A percentile compares a stretch with the other conserved stretches of the same genome.
Conservation (phyloP, 768 basidiomycete genomes). For the Neoboletus subvelutipes region DNA sequence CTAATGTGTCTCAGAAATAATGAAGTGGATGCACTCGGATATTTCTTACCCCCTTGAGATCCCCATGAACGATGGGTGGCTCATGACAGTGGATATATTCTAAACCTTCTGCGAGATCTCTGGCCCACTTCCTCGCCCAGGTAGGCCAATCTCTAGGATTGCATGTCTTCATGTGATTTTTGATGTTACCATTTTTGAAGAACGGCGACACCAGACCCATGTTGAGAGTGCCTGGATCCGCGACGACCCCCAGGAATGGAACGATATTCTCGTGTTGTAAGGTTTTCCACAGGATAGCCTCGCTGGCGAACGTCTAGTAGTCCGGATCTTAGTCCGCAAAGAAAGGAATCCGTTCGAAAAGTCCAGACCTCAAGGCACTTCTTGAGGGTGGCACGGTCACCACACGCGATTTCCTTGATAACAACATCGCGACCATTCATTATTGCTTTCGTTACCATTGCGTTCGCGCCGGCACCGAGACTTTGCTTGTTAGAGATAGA, state of each 20-base stretch:
- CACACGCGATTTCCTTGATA: slow-evolving; percentile 26
- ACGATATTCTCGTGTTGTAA: slow-evolving; percentile 28
- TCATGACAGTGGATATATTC: slow-evolving; percentile 24
- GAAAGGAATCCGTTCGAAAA: neutral
- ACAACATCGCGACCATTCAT: slow-evolving; percentile 17
- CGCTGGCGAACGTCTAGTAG: slow-evolving; percentile 22
- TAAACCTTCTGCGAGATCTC: slow-evolving; percentile 22
- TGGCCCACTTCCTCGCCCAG: slow-evolving; percentile 9
- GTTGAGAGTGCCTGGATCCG: neutral
- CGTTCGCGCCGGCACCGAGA: slow-evolving; percentile 19
- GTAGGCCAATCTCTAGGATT: neutral
- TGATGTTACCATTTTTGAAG: slow-evolving; percentile 23
- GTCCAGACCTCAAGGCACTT: slow-evolving; percentile 15
- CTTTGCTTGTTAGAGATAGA: neutral
- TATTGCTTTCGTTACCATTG: slow-evolving; percentile 19
- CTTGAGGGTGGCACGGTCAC: neutral
- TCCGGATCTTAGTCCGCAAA: neutral
- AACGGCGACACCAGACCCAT: slow-evolving; percentile 27
- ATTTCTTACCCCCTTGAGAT: slow-evolving; percentile 37
- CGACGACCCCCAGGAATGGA: slow-evolving; percentile 23
- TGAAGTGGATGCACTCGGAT: neutral
- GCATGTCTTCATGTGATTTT: neutral
- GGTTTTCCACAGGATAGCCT: slow-evolving; percentile 30
- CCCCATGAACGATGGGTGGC: slow-evolving; percentile 39
- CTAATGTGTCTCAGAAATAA: slow-evolving; percentile 12